Base-by-base conservation (phyloP, 208 protist species). In the Wallacemonas sp. region DNA sequence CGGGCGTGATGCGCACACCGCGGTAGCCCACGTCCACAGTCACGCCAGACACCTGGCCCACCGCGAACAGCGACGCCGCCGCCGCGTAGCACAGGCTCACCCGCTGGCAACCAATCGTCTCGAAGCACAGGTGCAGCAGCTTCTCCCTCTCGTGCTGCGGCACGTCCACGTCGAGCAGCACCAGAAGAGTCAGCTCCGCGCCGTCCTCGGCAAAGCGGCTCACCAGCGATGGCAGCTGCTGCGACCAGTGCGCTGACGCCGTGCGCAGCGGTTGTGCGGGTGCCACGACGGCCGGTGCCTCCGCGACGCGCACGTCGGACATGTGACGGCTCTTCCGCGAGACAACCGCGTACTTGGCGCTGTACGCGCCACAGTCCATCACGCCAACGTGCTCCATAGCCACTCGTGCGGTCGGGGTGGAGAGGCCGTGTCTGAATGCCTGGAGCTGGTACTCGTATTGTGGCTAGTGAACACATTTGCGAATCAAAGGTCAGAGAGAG, bases 21-120 rank as follows among this genome's bases (percentile, higher is more conserved):
- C 71, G 58, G 66, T 88, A 89, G 32, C 90, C 90, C 17, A 93
- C 33, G 62, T 95, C 90, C 0, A 92, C 73, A 38, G 65, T 58
- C 11, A 93, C 66, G 1, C 90, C 90, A 11, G 84, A 87, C 16
- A 77, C 90, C 38, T 85, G 75, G 6, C 85, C 90, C 0, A 69
- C 77, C 17, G 83, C 79, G 72, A 87, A 93, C 9, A 92, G 82
- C 4, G 83, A 77, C 0, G 83, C 63, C 26, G 76, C 72, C 9
- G 85, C 72, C 2, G 76, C 64, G 70, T 85, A 87, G 34, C 75
- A 68, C 11, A 93, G 23, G 36, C 68, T 80, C 14, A 87, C 81
- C 14, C 65, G 38, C 49, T 85, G 82, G 24, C 80, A 81, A 3
- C 76, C 85, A 17, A 88, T 54, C 5, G 74, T 52, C 65, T 95